Evolutionary conservation across 176 grass and related monocot genomes (phyloP).

Genomic region (Paspalum vaginatum): DNA sequence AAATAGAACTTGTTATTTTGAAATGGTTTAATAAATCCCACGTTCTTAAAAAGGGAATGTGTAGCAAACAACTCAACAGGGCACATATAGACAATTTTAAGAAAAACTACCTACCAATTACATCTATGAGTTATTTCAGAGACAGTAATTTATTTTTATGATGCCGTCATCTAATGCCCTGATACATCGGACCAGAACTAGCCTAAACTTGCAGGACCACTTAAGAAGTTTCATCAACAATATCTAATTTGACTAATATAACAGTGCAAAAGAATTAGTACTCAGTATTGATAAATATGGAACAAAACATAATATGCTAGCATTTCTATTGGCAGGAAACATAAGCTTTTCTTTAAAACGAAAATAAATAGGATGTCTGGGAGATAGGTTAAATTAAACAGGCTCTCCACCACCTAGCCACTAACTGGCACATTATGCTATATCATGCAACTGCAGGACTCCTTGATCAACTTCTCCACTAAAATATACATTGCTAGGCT

Average conservation of each 20-base stretch:
- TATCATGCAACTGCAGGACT: slow-evolving; percentile 1
- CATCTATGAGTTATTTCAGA: neutral
- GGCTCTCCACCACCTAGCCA: neutral
- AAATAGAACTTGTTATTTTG: neutral
- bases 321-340: neutral
- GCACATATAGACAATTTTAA: neutral
- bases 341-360: neutral
- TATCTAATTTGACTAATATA: neutral
- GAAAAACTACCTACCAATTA: neutral
- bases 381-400: neutral
- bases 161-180: neutral
- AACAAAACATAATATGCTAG: neutral
- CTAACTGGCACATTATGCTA: neutral
- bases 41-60: neutral
- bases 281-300: neutral
- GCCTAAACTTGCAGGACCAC: neutral
- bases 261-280: neutral
- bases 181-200: neutral
- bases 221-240: neutral
- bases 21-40: neutral
- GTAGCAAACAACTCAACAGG: neutral
- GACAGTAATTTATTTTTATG: neutral
- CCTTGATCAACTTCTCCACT: neutral
- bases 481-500: slow-evolving; percentile 3
- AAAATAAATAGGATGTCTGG: neutral